A percentile compares a stretch with the other conserved stretches of the same genome.
phyloP scores from a whole-genome alignment of 805 yeast species.

The Huiozyma naganishii region DNA sequence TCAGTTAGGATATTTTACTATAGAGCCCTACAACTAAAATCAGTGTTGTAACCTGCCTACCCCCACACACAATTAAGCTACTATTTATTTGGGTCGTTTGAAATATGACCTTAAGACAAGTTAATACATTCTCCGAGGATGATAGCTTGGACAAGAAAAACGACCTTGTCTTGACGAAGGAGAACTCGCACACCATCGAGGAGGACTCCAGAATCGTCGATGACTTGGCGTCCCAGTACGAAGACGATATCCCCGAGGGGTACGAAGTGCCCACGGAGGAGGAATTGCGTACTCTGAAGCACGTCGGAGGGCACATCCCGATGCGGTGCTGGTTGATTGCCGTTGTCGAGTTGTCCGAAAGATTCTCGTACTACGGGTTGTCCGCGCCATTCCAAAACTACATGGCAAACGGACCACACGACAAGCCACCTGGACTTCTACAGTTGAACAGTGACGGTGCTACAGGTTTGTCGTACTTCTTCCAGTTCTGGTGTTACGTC shows the following conservation, averaged over 20 bases:
- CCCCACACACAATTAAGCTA: too few species aligned
- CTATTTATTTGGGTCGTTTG: too few species aligned
- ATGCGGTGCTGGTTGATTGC: slow-evolving; percentile 42
- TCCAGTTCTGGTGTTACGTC: slow-evolving; percentile 75
- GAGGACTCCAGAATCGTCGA: too few species aligned
- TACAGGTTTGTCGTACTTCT: slow-evolving; percentile 60
- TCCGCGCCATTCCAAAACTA: slow-evolving; percentile 70
- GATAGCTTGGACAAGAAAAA: too few species aligned
- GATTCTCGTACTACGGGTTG: slow-evolving; percentile 73
- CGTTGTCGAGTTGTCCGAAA: slow-evolving; percentile 67
- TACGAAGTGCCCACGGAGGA: slow-evolving; percentile 36
- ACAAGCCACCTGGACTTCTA: slow-evolving; percentile 42
- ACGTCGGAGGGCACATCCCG: slow-evolving; percentile 36
- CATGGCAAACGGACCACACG: slow-evolving; percentile 46
- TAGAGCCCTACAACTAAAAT: background rate
- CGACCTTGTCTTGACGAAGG: too few species aligned
- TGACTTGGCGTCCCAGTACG: too few species aligned
- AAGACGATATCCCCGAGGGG: slow-evolving; percentile 51
- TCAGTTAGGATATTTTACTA: background rate
- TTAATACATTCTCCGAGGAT: too few species aligned
- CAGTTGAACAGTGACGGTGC: slow-evolving; percentile 53
- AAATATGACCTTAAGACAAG: too few species aligned
- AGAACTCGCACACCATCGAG: too few species aligned
- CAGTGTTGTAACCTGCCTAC: background rate
- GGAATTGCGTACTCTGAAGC: slow-evolving; percentile 21